A percentile compares a stretch with the other conserved stretches of the same genome.
phyloP scores from a whole-genome alignment of 31 red algal genomes.

The Porphyra umbilicalis region DNA sequence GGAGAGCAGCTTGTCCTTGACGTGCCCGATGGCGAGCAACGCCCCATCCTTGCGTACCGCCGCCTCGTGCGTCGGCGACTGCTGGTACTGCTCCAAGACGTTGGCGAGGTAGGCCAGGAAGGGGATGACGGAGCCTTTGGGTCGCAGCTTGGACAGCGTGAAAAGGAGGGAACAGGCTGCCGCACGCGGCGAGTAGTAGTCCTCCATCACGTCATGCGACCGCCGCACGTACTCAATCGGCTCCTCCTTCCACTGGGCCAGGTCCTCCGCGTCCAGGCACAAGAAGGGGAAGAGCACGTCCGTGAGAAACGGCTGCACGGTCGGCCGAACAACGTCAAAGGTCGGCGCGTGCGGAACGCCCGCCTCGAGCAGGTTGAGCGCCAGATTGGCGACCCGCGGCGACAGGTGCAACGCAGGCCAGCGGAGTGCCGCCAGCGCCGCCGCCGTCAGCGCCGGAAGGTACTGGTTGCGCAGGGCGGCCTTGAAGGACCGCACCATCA shows the following conservation, averaged over 20 bases:
- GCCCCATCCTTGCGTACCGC: slow-evolving; percentile 16
- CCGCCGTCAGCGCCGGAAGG: neutral
- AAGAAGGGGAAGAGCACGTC: slow-evolving; percentile 14
- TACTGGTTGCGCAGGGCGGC: neutral
- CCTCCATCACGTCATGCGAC: slow-evolving; percentile 13
- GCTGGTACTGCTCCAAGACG: neutral
- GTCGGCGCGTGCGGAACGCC: neutral
- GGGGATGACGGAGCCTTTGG: slow-evolving; percentile 1
- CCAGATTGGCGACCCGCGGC: slow-evolving; percentile 19
- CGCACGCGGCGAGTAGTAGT: slow-evolving; percentile 24
- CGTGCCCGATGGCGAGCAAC: slow-evolving; percentile 15
- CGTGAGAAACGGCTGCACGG: neutral
- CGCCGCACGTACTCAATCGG: slow-evolving; percentile 21
- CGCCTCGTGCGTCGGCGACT: neutral
- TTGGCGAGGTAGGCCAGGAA: slow-evolving; percentile 1
- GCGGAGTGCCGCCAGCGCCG: neutral
- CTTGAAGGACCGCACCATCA: neutral
- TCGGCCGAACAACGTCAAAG: slow-evolving; percentile 3
- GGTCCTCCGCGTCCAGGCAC: slow-evolving; percentile 10
- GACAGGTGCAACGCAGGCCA: slow-evolving; percentile 9
- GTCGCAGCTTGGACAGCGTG: slow-evolving; percentile 3
- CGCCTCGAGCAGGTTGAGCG: slow-evolving; percentile 14
- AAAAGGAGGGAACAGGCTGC: slow-evolving; percentile 18
- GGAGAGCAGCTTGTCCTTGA: slow-evolving; percentile 18
- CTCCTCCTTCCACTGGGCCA: slow-evolving; percentile 9